Evolutionary conservation across 2,329 filamentous ascomycete species (phyloP).

Genomic region (Fusarium ramigenum): DNA sequence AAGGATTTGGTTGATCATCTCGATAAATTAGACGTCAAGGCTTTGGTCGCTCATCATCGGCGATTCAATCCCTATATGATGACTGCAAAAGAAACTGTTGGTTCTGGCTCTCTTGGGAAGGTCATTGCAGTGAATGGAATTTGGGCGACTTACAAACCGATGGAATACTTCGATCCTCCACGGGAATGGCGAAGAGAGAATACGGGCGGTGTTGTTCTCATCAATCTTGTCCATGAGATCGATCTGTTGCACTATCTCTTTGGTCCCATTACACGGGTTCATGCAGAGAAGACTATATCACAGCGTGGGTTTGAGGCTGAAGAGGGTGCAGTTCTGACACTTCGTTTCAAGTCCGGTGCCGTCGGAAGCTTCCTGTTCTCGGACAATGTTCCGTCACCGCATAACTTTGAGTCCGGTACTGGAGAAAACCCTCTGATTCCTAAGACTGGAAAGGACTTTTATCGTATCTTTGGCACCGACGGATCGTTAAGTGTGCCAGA

Average conservation of each 20-base stretch:
- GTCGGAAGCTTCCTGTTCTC: slow-evolving; percentile 66
- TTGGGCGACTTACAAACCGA: slow-evolving; percentile 63
- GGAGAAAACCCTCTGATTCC: slow-evolving; percentile 67
- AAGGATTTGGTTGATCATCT: slow-evolving; percentile 44
- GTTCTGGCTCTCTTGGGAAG: slow-evolving; percentile 52
- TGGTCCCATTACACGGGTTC: slow-evolving; percentile 60
- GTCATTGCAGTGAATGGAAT: slow-evolving; percentile 63
- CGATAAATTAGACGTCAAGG: slow-evolving; percentile 47
- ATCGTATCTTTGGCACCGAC: slow-evolving; percentile 63
- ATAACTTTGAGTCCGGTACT: slow-evolving; percentile 66
- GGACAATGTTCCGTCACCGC: slow-evolving; percentile 60
- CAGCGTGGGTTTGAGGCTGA: slow-evolving; percentile 60
- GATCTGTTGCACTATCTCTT: slow-evolving; percentile 67
- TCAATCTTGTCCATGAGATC: slow-evolving; percentile 70
- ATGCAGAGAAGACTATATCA: slow-evolving; percentile 57
- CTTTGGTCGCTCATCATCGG: slow-evolving; percentile 66
- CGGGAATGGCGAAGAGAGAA: slow-evolving; percentile 57
- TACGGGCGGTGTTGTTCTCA: slow-evolving; percentile 60
- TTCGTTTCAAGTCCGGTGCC: slow-evolving; percentile 62
- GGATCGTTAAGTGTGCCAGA: slow-evolving; percentile 64
- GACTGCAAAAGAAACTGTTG: slow-evolving; percentile 57
- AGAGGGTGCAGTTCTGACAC: slow-evolving; percentile 63
- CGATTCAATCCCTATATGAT: slow-evolving; percentile 67
- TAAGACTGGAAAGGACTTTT: slow-evolving; percentile 54
- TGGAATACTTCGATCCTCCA: slow-evolving; percentile 58